Base-by-base conservation (phyloP, 768 basidiomycete species). In the Suillus cothurnatus region DNA sequence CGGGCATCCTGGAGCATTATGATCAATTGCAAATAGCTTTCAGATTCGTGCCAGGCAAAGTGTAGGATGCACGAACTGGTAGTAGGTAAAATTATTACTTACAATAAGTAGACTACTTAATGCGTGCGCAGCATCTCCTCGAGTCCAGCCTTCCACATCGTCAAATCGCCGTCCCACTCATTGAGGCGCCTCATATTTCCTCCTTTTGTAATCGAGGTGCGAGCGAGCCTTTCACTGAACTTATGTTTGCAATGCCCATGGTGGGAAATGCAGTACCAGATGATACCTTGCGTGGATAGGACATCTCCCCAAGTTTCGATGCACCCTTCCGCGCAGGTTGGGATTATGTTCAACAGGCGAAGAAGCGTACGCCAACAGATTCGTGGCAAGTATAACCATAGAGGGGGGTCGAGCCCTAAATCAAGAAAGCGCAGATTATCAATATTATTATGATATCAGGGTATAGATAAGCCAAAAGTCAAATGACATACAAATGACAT, bases 371-470 rank as follows among this genome's bases (percentile, higher is more conserved):
- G 80, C 62, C 78, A 67, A 65, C 84, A 70, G 31, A 89, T 68
- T 19, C 89, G 86, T 26, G 89, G 87, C 62, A 90, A 80, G 76
- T 90, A 91, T 12, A 85, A 73, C 11, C 77, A 21, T 39, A 90
- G 75, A 15, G 89, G 90, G 9, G 88, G 88, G 68, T 90, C 88
- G 26, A 91, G 77, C 90, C 90, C 89, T 91, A 43, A 67, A 8
- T 9, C 36, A 7, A 3, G 23, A 47, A 66, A 32, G 45, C n/a
- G 31, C 17, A 31, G 43, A 45, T 4, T 43, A 21, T 23, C 47
- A 47, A 53, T 39, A 9, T 45, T 6, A 41, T 41, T 5, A n/a
- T 8, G 6, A 55, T 70, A 53, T 31, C 23, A 45, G 41, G 19
- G n/a, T 39, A 34, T 14, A 26, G 43, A 2, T 45, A 53, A 32